Evolutionary conservation across 768 basidiomycete species (phyloP), one percentile per base, ranked within the genome.

Genomic region (Nevesoporus exiguus): DNA sequence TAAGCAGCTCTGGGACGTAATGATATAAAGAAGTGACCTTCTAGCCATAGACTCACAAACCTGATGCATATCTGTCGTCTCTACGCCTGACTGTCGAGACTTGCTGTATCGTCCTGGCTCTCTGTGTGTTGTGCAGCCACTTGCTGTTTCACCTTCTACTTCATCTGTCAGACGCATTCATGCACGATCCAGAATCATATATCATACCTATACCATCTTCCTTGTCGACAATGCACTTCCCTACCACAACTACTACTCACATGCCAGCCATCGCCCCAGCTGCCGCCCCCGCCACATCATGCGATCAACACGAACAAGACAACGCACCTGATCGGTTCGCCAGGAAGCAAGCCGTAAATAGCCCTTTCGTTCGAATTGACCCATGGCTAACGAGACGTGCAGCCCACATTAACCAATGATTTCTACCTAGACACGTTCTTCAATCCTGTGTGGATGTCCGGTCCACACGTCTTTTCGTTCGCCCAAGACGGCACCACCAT

Each of bases 361-460:
- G 2, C 7, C 15, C 8, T 9, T 34, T n/a, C 9, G 5, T 33
- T 17, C 22, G 5, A 19, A 22, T 24, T 3, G 3, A 15, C 1
- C 4, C 14, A 10, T 6, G 4, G 4, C 19, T 60, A 5, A 61
- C 33, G 13, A 30, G 8, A 45, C 6, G 15, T 3, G 1, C 24
- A 59, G 54, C 30, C 40, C 22, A 22, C 5, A 14, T 29, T 10
- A 15, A 39, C 54, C 33, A 24, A 17, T 0, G 67, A 85, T 81
- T 66, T 84, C 77, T 60, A 80, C 76, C 29, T 74, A 67, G 57
- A 82, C 77, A 31, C 75, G 68, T 52, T 80, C 77, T 45, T 74
- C 70, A 48, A 75, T 57, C 33, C 61, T 59, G 25, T 74, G 66
- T 25, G 80, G 77, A 63, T 19, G 45, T 27, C 55, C 0, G 51